These are phyloP conservation scores for Lactarius sanguifluus DNA, from an alignment of 768 basidiomycete species.

Conservation along the genomic window DNA sequence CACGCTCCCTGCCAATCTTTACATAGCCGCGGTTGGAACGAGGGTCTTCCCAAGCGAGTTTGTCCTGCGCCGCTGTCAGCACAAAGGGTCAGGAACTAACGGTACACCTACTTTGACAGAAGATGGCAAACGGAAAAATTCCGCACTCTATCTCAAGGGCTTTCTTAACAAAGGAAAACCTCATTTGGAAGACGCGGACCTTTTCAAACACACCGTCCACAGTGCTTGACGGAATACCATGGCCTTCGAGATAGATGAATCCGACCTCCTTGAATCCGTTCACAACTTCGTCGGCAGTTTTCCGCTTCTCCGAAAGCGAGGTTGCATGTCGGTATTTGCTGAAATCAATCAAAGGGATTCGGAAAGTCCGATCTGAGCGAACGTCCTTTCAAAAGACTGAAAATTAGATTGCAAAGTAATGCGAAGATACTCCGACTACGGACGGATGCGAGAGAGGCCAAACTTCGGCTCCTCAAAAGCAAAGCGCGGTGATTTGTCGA, in stretches of 20 bases:
- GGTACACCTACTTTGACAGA: constrained; percentile 52
- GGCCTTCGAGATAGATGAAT: constrained; percentile 74
- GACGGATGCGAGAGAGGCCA: constrained; percentile 11
- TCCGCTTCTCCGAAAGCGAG: constrained; percentile 55
- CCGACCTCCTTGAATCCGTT: constrained; percentile 78
- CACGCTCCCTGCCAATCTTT: constrained; percentile 74
- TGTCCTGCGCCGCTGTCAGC: constrained; percentile 40
- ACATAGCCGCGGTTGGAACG: constrained; percentile 86
- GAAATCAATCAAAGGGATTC: constrained; percentile 72
- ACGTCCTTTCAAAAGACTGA: constrained; percentile 34
- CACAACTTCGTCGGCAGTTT: constrained; percentile 66
- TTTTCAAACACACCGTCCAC: constrained; percentile 63
- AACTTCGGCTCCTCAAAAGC: background rate
- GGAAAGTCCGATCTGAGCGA: constrained; percentile 45
- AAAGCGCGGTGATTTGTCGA: constrained; percentile 8
- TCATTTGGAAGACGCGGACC: constrained; percentile 40
- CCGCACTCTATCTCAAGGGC: constrained; percentile 56
- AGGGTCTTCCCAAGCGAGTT: constrained; percentile 81
- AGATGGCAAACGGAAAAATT: constrained; percentile 68
- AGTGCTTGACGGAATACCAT: constrained; percentile 61
- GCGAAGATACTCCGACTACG: background rate
- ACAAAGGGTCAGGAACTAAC: background rate
- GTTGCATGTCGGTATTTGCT: constrained; percentile 56
- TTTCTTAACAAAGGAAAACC: background rate
- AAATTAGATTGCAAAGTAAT: background rate